Percentiles rank a stretch among this genome's conserved stretches.
These are phyloP conservation scores for Colletotrichum chrysophilum DNA, from an alignment of 2,329 filamentous ascomycete genomes.

Conservation along the genomic window DNA sequence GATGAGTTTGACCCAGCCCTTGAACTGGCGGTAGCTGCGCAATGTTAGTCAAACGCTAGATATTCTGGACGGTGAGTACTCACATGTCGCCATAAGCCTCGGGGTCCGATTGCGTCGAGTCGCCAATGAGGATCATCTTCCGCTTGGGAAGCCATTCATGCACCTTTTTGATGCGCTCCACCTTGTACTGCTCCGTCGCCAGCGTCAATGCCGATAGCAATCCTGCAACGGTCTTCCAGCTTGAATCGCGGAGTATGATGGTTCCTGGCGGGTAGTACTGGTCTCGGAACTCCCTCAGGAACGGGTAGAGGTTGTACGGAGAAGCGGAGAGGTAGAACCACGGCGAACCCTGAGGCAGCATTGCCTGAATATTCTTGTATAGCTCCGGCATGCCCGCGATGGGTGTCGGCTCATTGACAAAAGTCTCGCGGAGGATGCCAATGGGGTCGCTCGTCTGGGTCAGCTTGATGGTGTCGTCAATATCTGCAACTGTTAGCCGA, in stretches of 20 bases:
- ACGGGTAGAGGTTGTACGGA: conserved; percentile 92
- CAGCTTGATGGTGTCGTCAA: conserved; percentile 95
- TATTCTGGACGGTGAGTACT: conserved; percentile 26
- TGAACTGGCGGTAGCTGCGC: conserved; percentile 63
- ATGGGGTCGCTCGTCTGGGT: conserved; percentile 81
- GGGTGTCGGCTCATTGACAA: conserved; percentile 74
- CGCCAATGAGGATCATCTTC: conserved; percentile 84
- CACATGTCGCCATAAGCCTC: conserved; percentile 87
- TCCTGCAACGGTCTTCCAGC: conserved; percentile 83
- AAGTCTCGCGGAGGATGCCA: conserved; percentile 84
- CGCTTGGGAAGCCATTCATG: conserved; percentile 78
- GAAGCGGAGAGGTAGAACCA: conserved; percentile 96
- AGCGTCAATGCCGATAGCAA: conserved; percentile 80
- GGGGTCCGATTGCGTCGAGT: conserved; percentile 90
- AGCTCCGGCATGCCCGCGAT: conserved; percentile 85
- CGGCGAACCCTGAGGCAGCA: conserved; percentile 64
- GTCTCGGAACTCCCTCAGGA: conserved; percentile 77
- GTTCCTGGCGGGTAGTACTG: conserved; percentile 77
- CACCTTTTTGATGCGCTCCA: conserved; percentile 78
- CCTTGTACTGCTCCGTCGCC: conserved; percentile 86
- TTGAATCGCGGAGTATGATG: conserved; percentile 82
- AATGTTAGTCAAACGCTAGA: neutral
- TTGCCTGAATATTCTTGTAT: conserved; percentile 68
- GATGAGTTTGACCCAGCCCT: conserved; percentile 82
- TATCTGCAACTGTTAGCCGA: conserved; percentile 57